Base-by-base conservation (phyloP, 2,329 filamentous ascomycete genomes). In the Penicillium sp. region DNA sequence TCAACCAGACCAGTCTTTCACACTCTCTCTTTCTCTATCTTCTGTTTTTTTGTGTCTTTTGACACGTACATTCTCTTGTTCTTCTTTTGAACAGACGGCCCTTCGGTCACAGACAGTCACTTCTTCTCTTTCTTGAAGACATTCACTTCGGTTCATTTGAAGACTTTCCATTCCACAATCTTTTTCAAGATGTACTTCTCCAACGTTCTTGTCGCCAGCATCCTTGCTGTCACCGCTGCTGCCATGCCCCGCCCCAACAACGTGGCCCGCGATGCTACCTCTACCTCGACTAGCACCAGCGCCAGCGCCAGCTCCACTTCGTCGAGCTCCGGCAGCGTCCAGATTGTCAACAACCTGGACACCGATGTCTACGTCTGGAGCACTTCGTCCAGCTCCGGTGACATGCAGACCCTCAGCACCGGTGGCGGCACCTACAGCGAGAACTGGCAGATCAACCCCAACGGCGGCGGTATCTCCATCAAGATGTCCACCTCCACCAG, bases 391-490 rank as follows among this genome's bases (percentile, higher is more conserved):
- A 52, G 59, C 5, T 57, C 60, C 16, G 61, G 66, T 19, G 11
- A 44, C n/a, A 73, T 69, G 68, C 22, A 65, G 26, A 71, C 60
- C 21, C 45, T 75, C 46, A 29, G 29, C n/a, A 56, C 62, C 27
- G 48, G 48, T 22, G 70, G 71, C 33, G 67, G 64, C 5, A 57
- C 55, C 53, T 69, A 71, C 68, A 56, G 54, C 14, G 71, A 75
- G 57, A 21, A 53, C 41, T 75, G 67, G 67, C 62, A 62, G 48
- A 57, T 43, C 53, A 73, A 70, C 60, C 48, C 63, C 52, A 63
- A 70, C 57, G 72, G 70, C 22, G 72, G 72, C 13, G 72, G 71
- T 51, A 61, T 73, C 58, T 73, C 71, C 27, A 70, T 74, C 62
- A 74, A 74, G 68, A 62, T 74, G 39, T 65, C 70, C 41, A 64